phyloP scores from a whole-genome alignment of 1,284 basidiomycete species.

The Ceratobasidium papillatum region DNA sequence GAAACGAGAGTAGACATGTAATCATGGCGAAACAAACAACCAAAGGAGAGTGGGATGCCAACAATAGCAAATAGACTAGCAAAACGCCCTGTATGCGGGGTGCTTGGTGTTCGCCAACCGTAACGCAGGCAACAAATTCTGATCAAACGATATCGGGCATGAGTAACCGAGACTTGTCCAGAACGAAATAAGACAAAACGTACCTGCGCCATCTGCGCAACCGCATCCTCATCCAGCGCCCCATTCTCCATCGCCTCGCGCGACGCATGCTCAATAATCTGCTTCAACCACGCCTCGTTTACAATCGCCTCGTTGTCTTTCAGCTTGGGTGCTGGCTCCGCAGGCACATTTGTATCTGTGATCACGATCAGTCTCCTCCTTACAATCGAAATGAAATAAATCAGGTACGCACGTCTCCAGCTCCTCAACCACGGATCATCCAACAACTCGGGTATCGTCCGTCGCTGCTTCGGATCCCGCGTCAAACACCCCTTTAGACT shows the following conservation, averaged over 20 bases:
- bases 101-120: conserved; percentile 26
- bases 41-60: neutral
- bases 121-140: conserved; percentile 27
- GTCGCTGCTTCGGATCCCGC: conserved; percentile 77
- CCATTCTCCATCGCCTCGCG: conserved; percentile 35
- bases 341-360: neutral
- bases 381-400: neutral
- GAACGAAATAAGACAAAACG: neutral
- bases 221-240: conserved; percentile 33
- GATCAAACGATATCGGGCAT: too few species aligned
- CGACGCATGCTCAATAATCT: conserved; percentile 35
- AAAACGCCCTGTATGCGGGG: conserved; percentile 24
- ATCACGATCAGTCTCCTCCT: neutral
- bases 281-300: conserved; percentile 37
- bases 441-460: conserved; percentile 75
- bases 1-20: neutral
- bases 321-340: neutral
- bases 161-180: neutral
- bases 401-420: conserved; percentile 28
- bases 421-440: conserved; percentile 47
- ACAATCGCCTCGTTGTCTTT: conserved; percentile 37
- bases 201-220: conserved; percentile 34
- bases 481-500: conserved; percentile 79
- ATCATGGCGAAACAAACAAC: neutral
- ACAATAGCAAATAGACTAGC: neutral